Conservation (phyloP, 2,329 filamentous ascomycete species). For the Apiospora pterosperma region DNA sequence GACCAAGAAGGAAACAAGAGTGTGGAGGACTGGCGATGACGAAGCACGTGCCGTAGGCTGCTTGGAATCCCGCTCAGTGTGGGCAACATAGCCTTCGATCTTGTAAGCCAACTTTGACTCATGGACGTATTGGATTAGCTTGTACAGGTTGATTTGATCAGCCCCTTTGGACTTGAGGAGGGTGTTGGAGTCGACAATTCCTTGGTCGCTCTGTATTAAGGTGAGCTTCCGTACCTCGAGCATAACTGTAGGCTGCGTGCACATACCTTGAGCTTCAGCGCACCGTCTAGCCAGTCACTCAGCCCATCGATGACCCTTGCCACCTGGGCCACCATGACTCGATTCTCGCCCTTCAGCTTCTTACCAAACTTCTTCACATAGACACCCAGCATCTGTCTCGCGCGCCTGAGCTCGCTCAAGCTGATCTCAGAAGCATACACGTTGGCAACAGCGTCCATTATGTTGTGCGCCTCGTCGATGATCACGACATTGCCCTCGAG, state of each 20-base stretch:
- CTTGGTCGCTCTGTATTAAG: constrained; percentile 46
- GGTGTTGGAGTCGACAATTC: constrained; percentile 65
- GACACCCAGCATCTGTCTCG: constrained; percentile 69
- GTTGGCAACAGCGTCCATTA: constrained; percentile 89
- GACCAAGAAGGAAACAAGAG: constrained; percentile 62
- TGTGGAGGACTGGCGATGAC: constrained; percentile 51
- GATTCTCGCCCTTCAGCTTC: constrained; percentile 83
- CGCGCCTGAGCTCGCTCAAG: constrained; percentile 68
- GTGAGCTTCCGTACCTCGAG: not conserved
- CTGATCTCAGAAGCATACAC: constrained; percentile 80
- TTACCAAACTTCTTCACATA: constrained; percentile 90
- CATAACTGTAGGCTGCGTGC: not conserved
- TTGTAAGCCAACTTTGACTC: constrained; percentile 93
- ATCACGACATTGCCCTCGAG: constrained; percentile 89
- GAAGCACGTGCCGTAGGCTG: constrained; percentile 30
- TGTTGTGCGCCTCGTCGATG: constrained; percentile 95
- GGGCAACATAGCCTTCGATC: constrained; percentile 80
- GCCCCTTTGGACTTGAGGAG: constrained; percentile 81
- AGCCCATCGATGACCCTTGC: constrained; percentile 81
- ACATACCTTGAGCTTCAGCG: constrained; percentile 43
- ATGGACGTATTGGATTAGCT: constrained; percentile 81
- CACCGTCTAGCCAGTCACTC: constrained; percentile 61
- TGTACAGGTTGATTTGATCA: constrained; percentile 93
- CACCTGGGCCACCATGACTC: constrained; percentile 86
- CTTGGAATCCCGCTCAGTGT: constrained; percentile 50